Evolutionary conservation across 768 basidiomycete species (phyloP).

Genomic region (Boletus bicolor): DNA sequence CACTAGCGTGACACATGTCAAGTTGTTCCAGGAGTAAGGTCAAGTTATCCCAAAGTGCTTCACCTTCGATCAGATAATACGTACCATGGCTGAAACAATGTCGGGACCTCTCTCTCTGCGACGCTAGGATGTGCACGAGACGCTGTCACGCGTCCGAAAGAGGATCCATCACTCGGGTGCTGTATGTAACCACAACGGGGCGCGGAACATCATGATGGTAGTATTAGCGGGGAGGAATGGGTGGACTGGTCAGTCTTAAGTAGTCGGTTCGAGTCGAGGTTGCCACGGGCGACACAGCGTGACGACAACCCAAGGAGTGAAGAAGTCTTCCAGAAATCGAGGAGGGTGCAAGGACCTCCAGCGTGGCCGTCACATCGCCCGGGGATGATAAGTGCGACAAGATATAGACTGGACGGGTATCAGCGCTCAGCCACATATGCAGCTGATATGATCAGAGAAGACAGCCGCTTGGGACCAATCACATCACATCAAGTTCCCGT

Average conservation of each 20-base stretch:
- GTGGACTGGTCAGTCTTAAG: neutral
- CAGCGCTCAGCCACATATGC: too few relatives aligned
- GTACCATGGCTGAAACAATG: neutral
- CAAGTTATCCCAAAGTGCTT: too few relatives aligned
- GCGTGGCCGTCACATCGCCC: too few relatives aligned
- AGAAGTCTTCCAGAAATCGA: too few relatives aligned
- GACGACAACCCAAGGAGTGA: neutral
- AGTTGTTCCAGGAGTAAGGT: too few relatives aligned
- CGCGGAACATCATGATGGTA: neutral
- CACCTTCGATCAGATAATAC: neutral
- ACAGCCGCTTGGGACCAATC: neutral
- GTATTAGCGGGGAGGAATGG: neutral
- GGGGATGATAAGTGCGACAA: too few relatives aligned
- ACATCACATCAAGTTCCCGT: neutral
- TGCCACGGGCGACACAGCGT: neutral
- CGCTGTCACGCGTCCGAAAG: neutral
- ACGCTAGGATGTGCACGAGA: neutral
- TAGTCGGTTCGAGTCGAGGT: neutral
- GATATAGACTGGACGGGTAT: neutral
- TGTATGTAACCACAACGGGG: neutral
- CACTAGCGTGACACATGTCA: too few relatives aligned
- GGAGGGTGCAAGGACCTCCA: too few relatives aligned
- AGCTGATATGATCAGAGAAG: too few relatives aligned
- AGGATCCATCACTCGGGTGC: neutral
- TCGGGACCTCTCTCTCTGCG: neutral